Percentiles rank a stretch among this genome's conserved stretches.
Conservation (phyloP, 1,284 basidiomycete species). For the Leccinum pallidistipes region DNA sequence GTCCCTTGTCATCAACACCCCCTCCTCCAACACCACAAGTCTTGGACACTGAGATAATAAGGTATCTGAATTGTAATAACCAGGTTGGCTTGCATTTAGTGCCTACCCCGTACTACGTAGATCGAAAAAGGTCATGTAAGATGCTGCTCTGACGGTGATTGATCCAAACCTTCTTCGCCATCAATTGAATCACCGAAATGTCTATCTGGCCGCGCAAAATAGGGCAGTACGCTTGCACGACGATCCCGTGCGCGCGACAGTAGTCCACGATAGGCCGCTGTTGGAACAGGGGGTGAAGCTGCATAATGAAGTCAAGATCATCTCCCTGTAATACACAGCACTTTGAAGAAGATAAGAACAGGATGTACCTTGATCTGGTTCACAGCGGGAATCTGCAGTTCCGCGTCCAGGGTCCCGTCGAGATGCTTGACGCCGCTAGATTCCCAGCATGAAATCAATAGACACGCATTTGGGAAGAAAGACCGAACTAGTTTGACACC, state of each 20-base stretch:
- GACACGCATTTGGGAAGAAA: constrained; percentile 1
- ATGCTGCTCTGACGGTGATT: neutral
- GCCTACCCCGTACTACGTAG: constrained; percentile 33
- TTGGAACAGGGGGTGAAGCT: constrained; percentile 86
- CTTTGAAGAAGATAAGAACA: constrained; percentile 1
- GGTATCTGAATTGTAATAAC: too few relatives aligned
- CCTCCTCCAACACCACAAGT: too few relatives aligned
- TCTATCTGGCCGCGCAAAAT: constrained; percentile 62
- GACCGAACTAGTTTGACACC: constrained; percentile 68
- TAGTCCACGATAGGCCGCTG: constrained; percentile 78
- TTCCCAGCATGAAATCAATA: neutral
- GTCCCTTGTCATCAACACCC: too few relatives aligned
- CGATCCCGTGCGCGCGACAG: constrained; percentile 66
- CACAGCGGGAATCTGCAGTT: constrained; percentile 65
- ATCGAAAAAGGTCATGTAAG: neutral
- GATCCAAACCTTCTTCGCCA: constrained; percentile 50
- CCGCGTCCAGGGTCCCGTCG: constrained; percentile 66
- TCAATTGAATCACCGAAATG: constrained; percentile 48
- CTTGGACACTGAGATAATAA: too few relatives aligned
- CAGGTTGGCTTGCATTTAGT: too few relatives aligned
- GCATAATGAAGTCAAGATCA: constrained; percentile 5
- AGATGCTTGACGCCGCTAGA: constrained; percentile 73
- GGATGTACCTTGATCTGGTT: constrained; percentile 78
- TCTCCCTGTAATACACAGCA: neutral
- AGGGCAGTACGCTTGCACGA: constrained; percentile 80